Base-by-base conservation (phyloP, 202 grass and related monocot genomes). In the Schoenoplectus triqueter region DNA sequence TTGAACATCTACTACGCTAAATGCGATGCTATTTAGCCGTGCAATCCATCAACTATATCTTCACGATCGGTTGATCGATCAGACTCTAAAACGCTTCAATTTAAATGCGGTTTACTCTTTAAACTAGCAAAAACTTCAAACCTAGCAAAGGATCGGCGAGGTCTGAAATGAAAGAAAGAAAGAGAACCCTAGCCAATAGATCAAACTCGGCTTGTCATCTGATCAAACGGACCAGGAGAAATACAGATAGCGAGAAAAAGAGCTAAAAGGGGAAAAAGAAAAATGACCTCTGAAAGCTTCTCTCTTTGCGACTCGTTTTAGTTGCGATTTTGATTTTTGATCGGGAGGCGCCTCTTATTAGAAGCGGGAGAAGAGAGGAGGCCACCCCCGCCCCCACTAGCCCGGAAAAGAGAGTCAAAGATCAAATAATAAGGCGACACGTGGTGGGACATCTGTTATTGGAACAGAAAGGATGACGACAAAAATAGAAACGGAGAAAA, bases 281-380 rank as follows among this genome's bases (percentile, higher is more conserved):
- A 69, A 46, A 8, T 70, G 6, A 79, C 75, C 55, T 57, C 7
- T 40, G 14, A 66, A 81, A 22, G 13, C 15, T 2, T 81, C 41
- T 46, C 3, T 64, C 39, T 21, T 45, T 49, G 59, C 45, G 46
- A 81, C 8, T 6, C 13, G 4, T 63, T 54, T 15, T 54, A 10
- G 7, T 19, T 69, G 19, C 22, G 48, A 70, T 66, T 75, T 52
- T 22, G 44, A 40, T 82, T 82, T 62, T 62, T n/a, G 80, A 66
- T 82, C 64, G 47, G 63, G 64, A 55, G 81, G 63, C 65, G 81
- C 10, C 48, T 70, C 64, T 51, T 82, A 82, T 83, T 83, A 70
- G 81, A 83, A 70, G 81, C 64, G 22, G 81, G 10, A 20, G 14
- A 17, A 14, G 54, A 31, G 22, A 42, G 6, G 6, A 3, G 19